These are phyloP conservation scores for Neobulgaria alba DNA, from an alignment of 2,329 filamentous ascomycete species.

Conservation along the genomic window DNA sequence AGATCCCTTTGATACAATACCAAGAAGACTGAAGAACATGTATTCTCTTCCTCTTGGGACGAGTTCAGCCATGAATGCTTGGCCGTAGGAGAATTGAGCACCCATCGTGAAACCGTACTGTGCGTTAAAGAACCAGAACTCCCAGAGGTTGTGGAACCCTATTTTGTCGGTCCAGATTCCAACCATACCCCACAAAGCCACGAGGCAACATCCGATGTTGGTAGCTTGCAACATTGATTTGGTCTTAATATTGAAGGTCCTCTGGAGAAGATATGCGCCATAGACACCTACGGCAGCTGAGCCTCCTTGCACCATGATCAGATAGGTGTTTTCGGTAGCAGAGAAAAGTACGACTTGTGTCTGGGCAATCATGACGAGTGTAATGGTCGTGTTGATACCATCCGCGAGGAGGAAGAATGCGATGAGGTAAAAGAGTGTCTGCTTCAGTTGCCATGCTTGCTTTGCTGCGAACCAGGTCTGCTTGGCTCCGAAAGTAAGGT, in stretches of 20 bases:
- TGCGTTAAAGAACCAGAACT: constrained; percentile 27
- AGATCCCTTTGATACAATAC: constrained; percentile 27
- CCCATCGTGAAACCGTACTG: constrained; percentile 23
- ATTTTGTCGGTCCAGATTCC: constrained; percentile 26
- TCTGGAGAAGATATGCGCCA: constrained; percentile 22
- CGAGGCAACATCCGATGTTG: constrained; percentile 22
- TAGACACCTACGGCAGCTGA: constrained; percentile 21
- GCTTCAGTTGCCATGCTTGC: constrained; percentile 23
- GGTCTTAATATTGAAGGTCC: constrained; percentile 21
- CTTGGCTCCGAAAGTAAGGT: constrained; percentile 26
- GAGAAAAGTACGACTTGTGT: constrained; percentile 25
- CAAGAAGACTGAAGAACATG: constrained; percentile 27
- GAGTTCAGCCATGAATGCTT: constrained; percentile 27
- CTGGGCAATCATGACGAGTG: constrained; percentile 24
- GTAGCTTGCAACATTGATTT: constrained; percentile 25
- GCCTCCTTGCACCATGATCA: constrained; percentile 25
- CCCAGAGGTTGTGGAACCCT: constrained; percentile 27
- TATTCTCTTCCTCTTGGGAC: constrained; percentile 26
- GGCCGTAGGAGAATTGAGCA: constrained; percentile 25
- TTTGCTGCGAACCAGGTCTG: constrained; percentile 24
- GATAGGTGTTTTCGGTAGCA: constrained; percentile 24
- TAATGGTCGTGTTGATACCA: constrained; percentile 22
- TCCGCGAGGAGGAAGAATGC: constrained; percentile 27
- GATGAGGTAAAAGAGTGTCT: constrained; percentile 26
- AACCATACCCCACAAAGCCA: constrained; percentile 25